A percentile compares a stretch with the other conserved stretches of the same genome.
Conservation (phyloP, 2,329 filamentous ascomycete genomes). For the Geosmithia morbida region DNA sequence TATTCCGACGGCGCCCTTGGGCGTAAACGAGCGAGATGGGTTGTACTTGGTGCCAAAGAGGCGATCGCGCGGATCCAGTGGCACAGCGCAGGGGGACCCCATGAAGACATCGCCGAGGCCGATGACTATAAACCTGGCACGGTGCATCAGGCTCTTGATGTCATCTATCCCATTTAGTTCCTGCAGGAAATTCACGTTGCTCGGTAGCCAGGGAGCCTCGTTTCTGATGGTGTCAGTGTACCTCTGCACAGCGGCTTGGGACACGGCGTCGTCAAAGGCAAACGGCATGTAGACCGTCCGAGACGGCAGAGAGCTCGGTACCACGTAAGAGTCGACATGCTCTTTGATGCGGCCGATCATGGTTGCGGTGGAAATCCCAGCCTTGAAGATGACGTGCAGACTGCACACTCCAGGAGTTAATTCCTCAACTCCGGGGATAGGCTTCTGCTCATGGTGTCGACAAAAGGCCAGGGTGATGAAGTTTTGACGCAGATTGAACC, state of each 20-base stretch:
- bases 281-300: constrained; percentile 19
- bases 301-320: constrained; percentile 10
- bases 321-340: constrained; percentile 10
- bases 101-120: constrained; percentile 24
- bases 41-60: constrained; percentile 22
- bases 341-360: constrained; percentile 8
- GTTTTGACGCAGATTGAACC: constrained; percentile 16
- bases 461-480: constrained; percentile 18
- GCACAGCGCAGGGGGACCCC: constrained; percentile 20
- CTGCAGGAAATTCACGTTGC: constrained; percentile 40
- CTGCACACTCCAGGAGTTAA: constrained; percentile 18
- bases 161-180: constrained; percentile 16
- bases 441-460: constrained; percentile 11
- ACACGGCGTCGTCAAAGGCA: constrained; percentile 21
- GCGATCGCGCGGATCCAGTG: constrained; percentile 17
- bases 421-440: constrained; percentile 14
- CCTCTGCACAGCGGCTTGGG: constrained; percentile 36
- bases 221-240: constrained; percentile 48
- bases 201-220: constrained; percentile 46
- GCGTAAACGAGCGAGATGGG: constrained; percentile 20
- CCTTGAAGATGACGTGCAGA: constrained; percentile 15
- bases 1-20: constrained; percentile 18
- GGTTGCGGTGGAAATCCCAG: constrained; percentile 5
- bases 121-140: constrained; percentile 19
- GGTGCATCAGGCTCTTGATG: constrained; percentile 11